These are phyloP conservation scores for Ilex aquifolium DNA, from an alignment of 257 asterid genomes.

Conservation along the genomic window DNA sequence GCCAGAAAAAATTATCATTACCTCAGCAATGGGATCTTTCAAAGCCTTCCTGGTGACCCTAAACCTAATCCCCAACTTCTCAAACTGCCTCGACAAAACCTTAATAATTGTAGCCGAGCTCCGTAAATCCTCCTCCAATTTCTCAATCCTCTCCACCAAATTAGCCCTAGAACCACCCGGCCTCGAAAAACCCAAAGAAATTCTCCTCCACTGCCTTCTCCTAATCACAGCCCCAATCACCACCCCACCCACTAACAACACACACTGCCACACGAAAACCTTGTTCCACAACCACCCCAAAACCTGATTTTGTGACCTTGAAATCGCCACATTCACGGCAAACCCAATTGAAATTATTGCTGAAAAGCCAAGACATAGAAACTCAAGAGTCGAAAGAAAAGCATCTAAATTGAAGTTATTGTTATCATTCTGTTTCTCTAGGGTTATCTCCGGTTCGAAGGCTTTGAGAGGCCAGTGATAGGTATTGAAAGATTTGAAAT, in stretches of 20 bases:
- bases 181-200: slow-evolving; percentile 41
- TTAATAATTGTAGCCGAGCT: slow-evolving; percentile 50
- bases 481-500: slow-evolving; percentile 14
- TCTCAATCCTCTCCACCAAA: slow-evolving; percentile 72
- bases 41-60: slow-evolving; percentile 61
- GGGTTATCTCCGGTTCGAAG: slow-evolving; percentile 15
- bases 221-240: slow-evolving; percentile 64
- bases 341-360: neutral
- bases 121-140: slow-evolving; percentile 68
- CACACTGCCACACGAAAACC: slow-evolving; percentile 61
- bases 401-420: slow-evolving; percentile 37
- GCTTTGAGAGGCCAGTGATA: slow-evolving; percentile 24
- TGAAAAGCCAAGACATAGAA: slow-evolving; percentile 41
- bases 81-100: slow-evolving; percentile 73
- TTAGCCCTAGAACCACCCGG: slow-evolving; percentile 26
- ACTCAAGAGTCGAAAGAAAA: slow-evolving; percentile 55
- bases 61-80: slow-evolving; percentile 78
- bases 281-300: slow-evolving; percentile 39
- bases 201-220: slow-evolving; percentile 82
- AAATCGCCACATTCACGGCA: neutral
- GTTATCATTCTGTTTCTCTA: slow-evolving; percentile 7
- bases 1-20: slow-evolving; percentile 2
- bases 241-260: slow-evolving; percentile 47
- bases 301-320: neutral
- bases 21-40: slow-evolving; percentile 79